phyloP scores from a whole-genome alignment of 23 red algal species.

The Gracilaria gracilis region DNA sequence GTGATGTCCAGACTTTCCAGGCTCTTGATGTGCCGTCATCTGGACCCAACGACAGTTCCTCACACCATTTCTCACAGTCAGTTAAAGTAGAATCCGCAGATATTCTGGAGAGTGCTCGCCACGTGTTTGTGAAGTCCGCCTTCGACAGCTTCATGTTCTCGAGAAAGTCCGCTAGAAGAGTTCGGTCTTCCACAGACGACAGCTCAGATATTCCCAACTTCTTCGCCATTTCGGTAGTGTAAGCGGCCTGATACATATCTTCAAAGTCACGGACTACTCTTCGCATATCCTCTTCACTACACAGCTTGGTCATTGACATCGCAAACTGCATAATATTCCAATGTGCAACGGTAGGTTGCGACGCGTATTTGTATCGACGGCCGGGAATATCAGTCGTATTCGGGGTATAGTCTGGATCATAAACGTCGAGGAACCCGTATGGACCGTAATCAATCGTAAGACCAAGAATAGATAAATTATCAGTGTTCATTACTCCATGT shows the following conservation, averaged over 20 bases:
- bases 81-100: constrained; percentile 27
- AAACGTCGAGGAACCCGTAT: constrained; percentile 95
- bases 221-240: constrained; percentile 55
- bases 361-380: constrained; percentile 85
- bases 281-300: constrained; percentile 53
- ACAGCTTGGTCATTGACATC: constrained; percentile 74
- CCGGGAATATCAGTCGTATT: constrained; percentile 98
- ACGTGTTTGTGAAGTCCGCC: constrained; percentile 92
- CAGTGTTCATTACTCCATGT: constrained; percentile 97
- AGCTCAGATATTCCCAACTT: constrained; percentile 89
- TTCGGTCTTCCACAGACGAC: constrained; percentile 45
- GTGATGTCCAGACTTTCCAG: constrained; percentile 81
- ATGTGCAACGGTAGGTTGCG: constrained; percentile 73
- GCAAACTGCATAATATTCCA: constrained; percentile 94
- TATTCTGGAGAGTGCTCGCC: constrained; percentile 73
- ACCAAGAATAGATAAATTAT: constrained; percentile 94
- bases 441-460: constrained; percentile 99
- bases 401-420: constrained; percentile 94
- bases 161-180: constrained; percentile 70
- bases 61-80: constrained; percentile 54
- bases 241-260: constrained; percentile 42
- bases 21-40: constrained; percentile 36
- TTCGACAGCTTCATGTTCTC: constrained; percentile 85
- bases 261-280: constrained; percentile 67
- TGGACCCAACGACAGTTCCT: constrained; percentile 28